These are phyloP conservation scores for Lentithecium fluviatile DNA, from an alignment of 495 filamentous ascomycete species.

Conservation along the genomic window DNA sequence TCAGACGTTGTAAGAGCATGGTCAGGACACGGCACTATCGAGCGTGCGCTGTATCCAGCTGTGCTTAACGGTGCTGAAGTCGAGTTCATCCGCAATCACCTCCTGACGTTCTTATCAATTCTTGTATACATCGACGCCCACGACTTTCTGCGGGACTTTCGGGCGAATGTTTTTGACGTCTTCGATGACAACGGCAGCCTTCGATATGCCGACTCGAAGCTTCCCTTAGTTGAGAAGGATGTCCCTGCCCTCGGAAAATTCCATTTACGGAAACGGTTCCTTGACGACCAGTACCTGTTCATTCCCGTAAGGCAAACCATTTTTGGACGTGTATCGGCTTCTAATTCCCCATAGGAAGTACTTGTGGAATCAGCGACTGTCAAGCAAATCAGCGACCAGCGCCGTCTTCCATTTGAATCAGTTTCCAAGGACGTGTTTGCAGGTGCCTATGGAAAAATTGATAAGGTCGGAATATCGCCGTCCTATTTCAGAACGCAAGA, in stretches of 20 bases:
- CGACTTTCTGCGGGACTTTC: background rate
- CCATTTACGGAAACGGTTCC: background rate
- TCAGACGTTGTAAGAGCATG: background rate
- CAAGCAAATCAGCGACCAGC: background rate
- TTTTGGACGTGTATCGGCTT: background rate
- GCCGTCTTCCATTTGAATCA: slow-evolving; percentile 8
- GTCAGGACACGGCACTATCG: slow-evolving; percentile 5
- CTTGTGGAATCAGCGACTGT: background rate
- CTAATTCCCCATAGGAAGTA: background rate
- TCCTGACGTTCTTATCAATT: slow-evolving; percentile 1
- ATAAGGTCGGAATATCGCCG: slow-evolving; percentile 11
- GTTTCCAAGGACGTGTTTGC: background rate
- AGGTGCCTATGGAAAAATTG: slow-evolving; percentile 10
- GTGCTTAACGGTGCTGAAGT: background rate
- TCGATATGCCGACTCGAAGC: background rate
- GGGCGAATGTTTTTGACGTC: background rate
- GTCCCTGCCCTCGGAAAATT: background rate
- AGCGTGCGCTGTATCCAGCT: slow-evolving; percentile 2
- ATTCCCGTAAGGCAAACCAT: background rate
- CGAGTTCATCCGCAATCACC: background rate
- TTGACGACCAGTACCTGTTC: background rate
- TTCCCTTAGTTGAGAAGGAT: background rate
- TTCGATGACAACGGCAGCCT: background rate
- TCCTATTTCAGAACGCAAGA: background rate
- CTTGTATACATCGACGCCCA: slow-evolving; percentile 3